phyloP scores from a whole-genome alignment of 495 filamentous ascomycete species.

The Talaromyces adpressus region DNA sequence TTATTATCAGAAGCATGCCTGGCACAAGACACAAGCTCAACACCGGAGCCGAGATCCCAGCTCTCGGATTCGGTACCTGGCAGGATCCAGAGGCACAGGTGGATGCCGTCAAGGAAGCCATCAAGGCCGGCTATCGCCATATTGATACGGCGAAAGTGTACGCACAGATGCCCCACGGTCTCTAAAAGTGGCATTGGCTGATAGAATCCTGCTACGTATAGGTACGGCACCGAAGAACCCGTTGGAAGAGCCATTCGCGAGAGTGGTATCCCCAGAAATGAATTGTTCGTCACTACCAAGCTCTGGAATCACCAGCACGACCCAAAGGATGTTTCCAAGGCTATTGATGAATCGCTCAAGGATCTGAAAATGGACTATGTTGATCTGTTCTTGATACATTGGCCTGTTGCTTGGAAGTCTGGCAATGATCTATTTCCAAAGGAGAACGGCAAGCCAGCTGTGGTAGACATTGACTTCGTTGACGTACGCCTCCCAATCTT shows the following conservation, averaged over 20 bases:
- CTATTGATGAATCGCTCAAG: constrained; percentile 52
- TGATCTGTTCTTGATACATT: constrained; percentile 68
- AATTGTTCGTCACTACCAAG: constrained; percentile 66
- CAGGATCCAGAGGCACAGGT: constrained; percentile 42
- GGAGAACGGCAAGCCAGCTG: constrained; percentile 35
- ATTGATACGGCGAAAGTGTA: constrained; percentile 53
- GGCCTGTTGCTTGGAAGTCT: constrained; percentile 46
- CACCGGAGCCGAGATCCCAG: constrained; percentile 43
- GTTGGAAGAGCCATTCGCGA: constrained; percentile 52
- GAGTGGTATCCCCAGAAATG: constrained; percentile 45
- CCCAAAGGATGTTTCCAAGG: constrained; percentile 50
- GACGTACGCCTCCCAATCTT: constrained; percentile 42
- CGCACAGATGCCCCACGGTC: constrained; percentile 14
- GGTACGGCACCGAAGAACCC: constrained; percentile 44
- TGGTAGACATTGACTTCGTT: constrained; percentile 39
- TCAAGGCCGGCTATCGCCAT: constrained; percentile 53
- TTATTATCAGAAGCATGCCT: background rate
- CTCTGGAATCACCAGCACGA: constrained; percentile 65
- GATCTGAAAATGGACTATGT: constrained; percentile 60
- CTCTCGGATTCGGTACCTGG: constrained; percentile 44
- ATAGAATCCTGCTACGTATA: constrained; percentile 12
- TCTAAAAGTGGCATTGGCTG: constrained; percentile 7
- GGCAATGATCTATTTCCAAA: constrained; percentile 35
- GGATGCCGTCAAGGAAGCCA: constrained; percentile 35
- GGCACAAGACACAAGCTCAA: constrained; percentile 38